phyloP scores from a whole-genome alignment of 768 basidiomycete genomes.

The Gelatoporia subvermispora region DNA sequence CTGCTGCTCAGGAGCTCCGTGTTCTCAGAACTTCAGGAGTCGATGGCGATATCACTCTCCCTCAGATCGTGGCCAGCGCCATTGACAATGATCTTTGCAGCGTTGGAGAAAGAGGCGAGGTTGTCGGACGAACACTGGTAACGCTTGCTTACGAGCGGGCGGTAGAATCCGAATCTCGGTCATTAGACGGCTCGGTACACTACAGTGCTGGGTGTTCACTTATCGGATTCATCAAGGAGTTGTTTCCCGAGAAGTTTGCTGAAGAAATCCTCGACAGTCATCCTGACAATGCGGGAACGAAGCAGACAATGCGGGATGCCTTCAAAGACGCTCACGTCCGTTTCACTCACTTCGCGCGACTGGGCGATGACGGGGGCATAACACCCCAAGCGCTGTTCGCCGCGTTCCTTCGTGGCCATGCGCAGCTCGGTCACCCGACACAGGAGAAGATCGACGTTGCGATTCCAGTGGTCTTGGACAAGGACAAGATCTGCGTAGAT shows the following conservation, averaged over 20 bases:
- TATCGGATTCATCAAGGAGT: conserved; percentile 17
- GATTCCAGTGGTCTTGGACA: conserved; percentile 23
- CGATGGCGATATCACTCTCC: background rate
- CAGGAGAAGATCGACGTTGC: conserved; percentile 17
- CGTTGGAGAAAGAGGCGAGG: conserved; percentile 18
- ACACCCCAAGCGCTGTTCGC: conserved; percentile 14
- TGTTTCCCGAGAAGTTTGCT: conserved; percentile 13
- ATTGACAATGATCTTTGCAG: background rate
- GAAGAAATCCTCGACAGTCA: conserved; percentile 12
- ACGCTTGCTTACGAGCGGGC: conserved; percentile 20
- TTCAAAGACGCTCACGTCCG: conserved; percentile 23
- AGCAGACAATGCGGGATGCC: conserved; percentile 8
- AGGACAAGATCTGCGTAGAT: conserved; percentile 2
- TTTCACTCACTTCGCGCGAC: conserved; percentile 29
- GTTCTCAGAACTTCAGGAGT: background rate
- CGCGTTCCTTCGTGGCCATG: conserved; percentile 16
- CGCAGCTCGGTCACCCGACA: background rate
- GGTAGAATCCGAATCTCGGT: too few relatives aligned
- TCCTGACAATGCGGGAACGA: conserved; percentile 18
- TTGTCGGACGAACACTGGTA: conserved; percentile 22
- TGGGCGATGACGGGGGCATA: conserved; percentile 18
- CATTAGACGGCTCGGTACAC: background rate
- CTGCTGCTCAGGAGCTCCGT: conserved; percentile 16
- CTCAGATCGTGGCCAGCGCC: background rate
- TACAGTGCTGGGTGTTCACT: conserved; percentile 8